These are phyloP conservation scores for Scheffersomyces lignosus DNA, from an alignment of 805 yeast genomes.

Conservation along the genomic window DNA sequence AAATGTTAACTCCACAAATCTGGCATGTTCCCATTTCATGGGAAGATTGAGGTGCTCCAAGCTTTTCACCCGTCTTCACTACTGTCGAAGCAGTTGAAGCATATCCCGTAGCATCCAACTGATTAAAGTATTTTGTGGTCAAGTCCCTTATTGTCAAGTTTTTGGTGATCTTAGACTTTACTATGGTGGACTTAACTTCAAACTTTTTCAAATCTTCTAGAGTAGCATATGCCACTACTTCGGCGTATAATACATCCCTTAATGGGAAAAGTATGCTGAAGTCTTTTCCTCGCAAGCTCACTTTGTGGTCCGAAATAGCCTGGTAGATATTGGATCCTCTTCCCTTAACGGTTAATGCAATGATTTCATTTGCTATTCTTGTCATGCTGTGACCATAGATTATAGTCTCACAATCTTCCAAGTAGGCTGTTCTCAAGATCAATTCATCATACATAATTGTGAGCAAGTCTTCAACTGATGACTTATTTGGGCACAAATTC, in stretches of 20 bases:
- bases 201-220: conserved; percentile 40
- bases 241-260: conserved; percentile 71
- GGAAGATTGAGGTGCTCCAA: conserved; percentile 47
- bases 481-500: conserved; percentile 46
- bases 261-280: conserved; percentile 65
- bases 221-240: conserved; percentile 56
- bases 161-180: conserved; percentile 49
- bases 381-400: conserved; percentile 82
- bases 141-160: conserved; percentile 82
- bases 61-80: conserved; percentile 81
- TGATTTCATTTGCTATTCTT: conserved; percentile 72
- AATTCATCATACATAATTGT: conserved; percentile 48
- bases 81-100: conserved; percentile 92
- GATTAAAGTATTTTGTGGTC: conserved; percentile 67
- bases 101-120: conserved; percentile 69
- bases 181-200: conserved; percentile 17
- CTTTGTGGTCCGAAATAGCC: conserved; percentile 46
- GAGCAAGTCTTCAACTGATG: conserved; percentile 65
- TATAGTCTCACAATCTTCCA: conserved; percentile 51
- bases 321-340: conserved; percentile 70
- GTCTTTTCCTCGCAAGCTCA: conserved; percentile 23
- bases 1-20: conserved; percentile 56
- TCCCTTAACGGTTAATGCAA: conserved; percentile 81
- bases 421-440: conserved; percentile 46
- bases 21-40: conserved; percentile 40